Evolutionary conservation across 257 asterid species (phyloP).

Genomic region (Thymus mandschuricus): DNA sequence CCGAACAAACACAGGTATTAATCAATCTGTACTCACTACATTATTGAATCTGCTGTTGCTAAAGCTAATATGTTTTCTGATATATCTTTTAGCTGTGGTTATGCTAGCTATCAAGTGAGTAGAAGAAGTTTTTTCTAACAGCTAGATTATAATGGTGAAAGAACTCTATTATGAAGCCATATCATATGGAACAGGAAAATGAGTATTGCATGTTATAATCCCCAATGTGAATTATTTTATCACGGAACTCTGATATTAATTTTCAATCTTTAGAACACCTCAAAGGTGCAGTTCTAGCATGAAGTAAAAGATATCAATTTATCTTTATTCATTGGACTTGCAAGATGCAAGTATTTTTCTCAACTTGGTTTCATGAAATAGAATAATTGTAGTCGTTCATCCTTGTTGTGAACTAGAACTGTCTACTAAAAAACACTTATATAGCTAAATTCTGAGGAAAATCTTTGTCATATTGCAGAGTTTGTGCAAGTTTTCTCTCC

Average conservation of each 20-base stretch:
- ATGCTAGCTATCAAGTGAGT: slow-evolving; percentile 4
- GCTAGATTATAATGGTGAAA: neutral
- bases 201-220: slow-evolving; percentile 4
- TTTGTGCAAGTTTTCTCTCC: slow-evolving; percentile 86
- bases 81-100: neutral
- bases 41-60: neutral
- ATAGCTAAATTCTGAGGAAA: neutral
- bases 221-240: neutral
- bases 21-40: slow-evolving; percentile 23
- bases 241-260: neutral
- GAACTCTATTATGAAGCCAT: neutral
- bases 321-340: neutral
- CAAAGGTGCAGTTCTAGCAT: neutral
- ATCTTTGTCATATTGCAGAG: slow-evolving; percentile 51
- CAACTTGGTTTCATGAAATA: slow-evolving; percentile 5
- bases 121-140: neutral
- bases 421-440: neutral
- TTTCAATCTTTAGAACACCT: neutral
- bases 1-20: slow-evolving; percentile 86
- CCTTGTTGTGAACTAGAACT: slow-evolving; percentile 12
- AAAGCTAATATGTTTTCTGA: neutral
- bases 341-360: neutral
- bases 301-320: neutral
- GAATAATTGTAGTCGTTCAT: neutral
- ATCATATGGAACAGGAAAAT: neutral